phyloP scores from a whole-genome alignment of 768 basidiomycete genomes.

The Leccinum sublutescens region DNA sequence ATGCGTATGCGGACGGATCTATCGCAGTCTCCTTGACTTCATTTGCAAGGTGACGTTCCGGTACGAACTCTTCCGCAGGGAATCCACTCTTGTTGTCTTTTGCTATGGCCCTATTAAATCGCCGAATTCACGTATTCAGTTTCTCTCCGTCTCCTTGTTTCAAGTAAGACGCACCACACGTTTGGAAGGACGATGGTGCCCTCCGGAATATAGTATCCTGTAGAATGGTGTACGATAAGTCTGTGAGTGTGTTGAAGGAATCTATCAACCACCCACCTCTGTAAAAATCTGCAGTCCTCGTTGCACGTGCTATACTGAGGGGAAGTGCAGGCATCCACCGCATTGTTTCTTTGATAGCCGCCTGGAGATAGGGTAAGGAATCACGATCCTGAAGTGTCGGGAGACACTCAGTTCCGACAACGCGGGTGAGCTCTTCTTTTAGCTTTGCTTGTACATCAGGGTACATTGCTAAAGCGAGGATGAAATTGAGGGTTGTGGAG shows the following conservation, averaged over 20 bases:
- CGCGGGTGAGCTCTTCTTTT: constrained; percentile 50
- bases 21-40: constrained; percentile 7
- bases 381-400: constrained; percentile 36
- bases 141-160: neutral
- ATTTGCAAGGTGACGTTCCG: constrained; percentile 12
- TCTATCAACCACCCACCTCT: neutral
- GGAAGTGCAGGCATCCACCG: constrained; percentile 12
- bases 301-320: constrained; percentile 15
- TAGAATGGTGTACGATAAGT: neutral
- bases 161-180: constrained; percentile 10
- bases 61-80: constrained; percentile 12
- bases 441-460: constrained; percentile 50
- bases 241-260: neutral
- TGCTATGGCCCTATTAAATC: constrained; percentile 13
- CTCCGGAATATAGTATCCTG: constrained; percentile 13
- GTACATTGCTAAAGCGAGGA: constrained; percentile 17
- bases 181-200: constrained; percentile 15
- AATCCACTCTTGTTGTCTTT: constrained; percentile 19
- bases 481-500: constrained; percentile 17
- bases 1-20: constrained; percentile 12
- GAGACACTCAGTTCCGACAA: constrained; percentile 46
- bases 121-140: neutral
- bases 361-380: constrained; percentile 51
- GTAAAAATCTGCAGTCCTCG: constrained; percentile 9
- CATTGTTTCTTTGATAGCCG: constrained; percentile 35